Evolutionary conservation across 1,139 yeast genomes (phyloP), one percentile per base, ranked within the genome.

Genomic region (Zhuliangozyma blackwelliae): DNA sequence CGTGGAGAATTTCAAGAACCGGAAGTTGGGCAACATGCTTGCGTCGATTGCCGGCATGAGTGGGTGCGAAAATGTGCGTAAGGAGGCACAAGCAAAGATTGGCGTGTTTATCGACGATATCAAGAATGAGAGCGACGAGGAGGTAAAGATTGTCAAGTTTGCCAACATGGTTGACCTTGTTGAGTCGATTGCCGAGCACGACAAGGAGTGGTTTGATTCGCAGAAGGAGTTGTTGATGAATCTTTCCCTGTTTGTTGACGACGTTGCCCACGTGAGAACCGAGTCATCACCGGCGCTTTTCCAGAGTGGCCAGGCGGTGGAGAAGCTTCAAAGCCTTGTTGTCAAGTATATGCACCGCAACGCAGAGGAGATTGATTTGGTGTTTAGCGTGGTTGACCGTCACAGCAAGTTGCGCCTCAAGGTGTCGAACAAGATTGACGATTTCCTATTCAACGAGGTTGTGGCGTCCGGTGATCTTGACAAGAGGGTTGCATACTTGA

Each of bases 121-220:
- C 29, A 50, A 60, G 10, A 63, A 63, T 25, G 87, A 79, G 51
- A 47, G 72, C 2, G 63, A 71, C 26, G 67, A 70, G 8, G 85
- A 78, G 39, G 60, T 68, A 20, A 79, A 78, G 50, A 77, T 82
- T 35, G 65, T 75, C 12, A 83, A 81, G 45, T 75, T 80, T 51
- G 81, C 92, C 13, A 89, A 89, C 52, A 62, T 82, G 39, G 68
- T 88, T 33, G 92, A 84, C 48, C 60, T 86, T 37, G 61, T 85
- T 27, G 64, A 64, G 23, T 73, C 86, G 0, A 61, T 87, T 32
- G 59, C 75, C 9, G 52, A 57, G 1, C 65, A 72, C 38, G 89
- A 85, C 34, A 44, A 50, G 1, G 76, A 68, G 2, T 89, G 96
- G 96, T 65, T 86, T 39, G 61, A 62, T 27, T 52, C 56, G 1